Evolutionary conservation across 2,329 filamentous ascomycete species (phyloP).

Genomic region (Curvularia eragrostidis): DNA sequence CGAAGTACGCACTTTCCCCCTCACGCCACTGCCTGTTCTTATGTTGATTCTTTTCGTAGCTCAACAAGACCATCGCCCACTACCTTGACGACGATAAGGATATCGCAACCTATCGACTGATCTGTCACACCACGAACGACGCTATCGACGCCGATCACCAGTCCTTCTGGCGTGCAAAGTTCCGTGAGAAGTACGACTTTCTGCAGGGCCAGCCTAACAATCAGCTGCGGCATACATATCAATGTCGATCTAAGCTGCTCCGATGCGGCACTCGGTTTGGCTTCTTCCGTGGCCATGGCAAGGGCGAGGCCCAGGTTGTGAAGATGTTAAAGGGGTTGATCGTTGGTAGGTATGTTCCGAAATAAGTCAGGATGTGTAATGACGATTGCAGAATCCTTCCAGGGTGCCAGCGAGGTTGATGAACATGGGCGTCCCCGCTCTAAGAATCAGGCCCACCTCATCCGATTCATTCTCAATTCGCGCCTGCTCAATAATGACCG

Average conservation of each 20-base stretch:
- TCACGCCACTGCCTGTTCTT: background rate
- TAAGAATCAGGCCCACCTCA: slow-evolving; percentile 44
- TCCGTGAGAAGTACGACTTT: slow-evolving; percentile 52
- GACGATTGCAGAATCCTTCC: slow-evolving; percentile 40
- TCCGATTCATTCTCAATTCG: slow-evolving; percentile 41
- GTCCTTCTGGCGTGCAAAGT: slow-evolving; percentile 58
- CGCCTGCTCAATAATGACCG: slow-evolving; percentile 36
- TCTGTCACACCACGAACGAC: slow-evolving; percentile 50
- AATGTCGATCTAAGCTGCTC: slow-evolving; percentile 35
- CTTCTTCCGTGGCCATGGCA: slow-evolving; percentile 30
- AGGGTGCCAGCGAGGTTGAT: slow-evolving; percentile 23
- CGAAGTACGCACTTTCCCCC: slow-evolving; percentile 30
- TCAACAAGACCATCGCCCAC: slow-evolving; percentile 51
- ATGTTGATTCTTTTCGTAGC: slow-evolving; percentile 33
- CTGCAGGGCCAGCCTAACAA: slow-evolving; percentile 28
- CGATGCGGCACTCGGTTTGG: slow-evolving; percentile 21
- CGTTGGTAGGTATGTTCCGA: slow-evolving; percentile 47
- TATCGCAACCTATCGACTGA: slow-evolving; percentile 49
- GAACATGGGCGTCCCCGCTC: slow-evolving; percentile 35
- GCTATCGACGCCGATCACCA: slow-evolving; percentile 51
- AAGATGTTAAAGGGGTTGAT: slow-evolving; percentile 53
- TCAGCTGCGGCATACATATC: slow-evolving; percentile 49
- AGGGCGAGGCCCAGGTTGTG: slow-evolving; percentile 46
- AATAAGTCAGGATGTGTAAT: background rate
- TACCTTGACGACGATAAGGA: slow-evolving; percentile 53